Conservation (phyloP, 1,284 basidiomycete genomes). For the Boletus smithii region DNA sequence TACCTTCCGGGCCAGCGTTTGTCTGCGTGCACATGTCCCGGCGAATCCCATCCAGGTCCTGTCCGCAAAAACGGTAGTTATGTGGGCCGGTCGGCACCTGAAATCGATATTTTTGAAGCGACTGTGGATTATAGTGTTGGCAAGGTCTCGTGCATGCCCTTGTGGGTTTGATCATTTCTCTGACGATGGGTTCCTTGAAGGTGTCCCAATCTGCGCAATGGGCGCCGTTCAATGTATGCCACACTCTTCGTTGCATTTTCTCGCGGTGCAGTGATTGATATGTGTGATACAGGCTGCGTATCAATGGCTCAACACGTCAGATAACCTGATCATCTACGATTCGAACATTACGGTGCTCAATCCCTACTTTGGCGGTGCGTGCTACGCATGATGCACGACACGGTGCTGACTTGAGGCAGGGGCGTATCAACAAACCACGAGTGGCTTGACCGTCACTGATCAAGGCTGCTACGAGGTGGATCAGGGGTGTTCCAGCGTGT, state of each 20-base stretch:
- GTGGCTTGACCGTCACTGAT: conserved; percentile 29
- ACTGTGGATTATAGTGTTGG: conserved; percentile 30
- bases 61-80: conserved; percentile 54
- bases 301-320: conserved; percentile 27
- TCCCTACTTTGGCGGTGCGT: conserved; percentile 32
- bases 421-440: conserved; percentile 35
- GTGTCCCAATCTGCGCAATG: conserved; percentile 37
- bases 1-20: conserved; percentile 82
- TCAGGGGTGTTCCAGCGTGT: conserved; percentile 30
- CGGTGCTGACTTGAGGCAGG: conserved; percentile 19
- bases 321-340: conserved; percentile 29
- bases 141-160: conserved; percentile 22
- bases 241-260: not conserved
- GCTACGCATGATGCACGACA: not conserved
- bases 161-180: not conserved
- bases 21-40: conserved; percentile 76
- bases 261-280: conserved; percentile 6
- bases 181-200: conserved; percentile 15
- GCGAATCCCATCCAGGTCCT: conserved; percentile 83
- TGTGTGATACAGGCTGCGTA: conserved; percentile 29
- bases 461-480: conserved; percentile 34
- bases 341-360: conserved; percentile 27
- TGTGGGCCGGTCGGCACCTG: conserved; percentile 77
- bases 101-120: conserved; percentile 53
- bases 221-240: conserved; percentile 35